Conservation (phyloP, 2,329 filamentous ascomycete species). For the Kalmusia sp. region DNA sequence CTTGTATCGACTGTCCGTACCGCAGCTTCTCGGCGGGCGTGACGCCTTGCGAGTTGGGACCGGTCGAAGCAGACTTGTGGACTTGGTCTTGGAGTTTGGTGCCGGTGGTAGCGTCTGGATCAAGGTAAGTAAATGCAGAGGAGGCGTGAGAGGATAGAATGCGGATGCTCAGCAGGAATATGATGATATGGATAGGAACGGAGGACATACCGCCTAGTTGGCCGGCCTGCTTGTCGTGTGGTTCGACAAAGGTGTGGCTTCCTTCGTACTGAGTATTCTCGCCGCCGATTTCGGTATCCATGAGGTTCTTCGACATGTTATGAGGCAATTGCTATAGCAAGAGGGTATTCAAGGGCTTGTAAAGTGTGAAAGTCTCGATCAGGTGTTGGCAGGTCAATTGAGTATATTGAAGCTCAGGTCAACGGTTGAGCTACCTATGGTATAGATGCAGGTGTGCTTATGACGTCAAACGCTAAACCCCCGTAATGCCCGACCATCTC, state of each 20-base stretch:
- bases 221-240: conserved; percentile 62
- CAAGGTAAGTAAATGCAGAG: neutral
- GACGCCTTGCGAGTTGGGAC: conserved; percentile 50
- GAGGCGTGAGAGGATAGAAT: neutral
- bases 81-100: conserved; percentile 15
- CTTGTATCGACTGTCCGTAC: conserved; percentile 64
- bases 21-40: conserved; percentile 58
- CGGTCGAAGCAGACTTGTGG: conserved; percentile 41
- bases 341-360: neutral
- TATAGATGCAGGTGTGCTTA: conserved; percentile 1
- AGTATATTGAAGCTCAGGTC: conserved; percentile 1
- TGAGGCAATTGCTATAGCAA: neutral
- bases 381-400: neutral
- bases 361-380: conserved; percentile 9
- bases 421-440: conserved; percentile 3
- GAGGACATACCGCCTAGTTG: conserved; percentile 60
- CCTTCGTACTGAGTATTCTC: conserved; percentile 69
- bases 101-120: neutral
- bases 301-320: conserved; percentile 61
- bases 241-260: conserved; percentile 56
- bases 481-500: conserved; percentile 18
- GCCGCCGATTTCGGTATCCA: conserved; percentile 67
- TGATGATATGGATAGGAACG: neutral
- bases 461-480: conserved; percentile 8
- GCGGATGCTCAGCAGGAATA: too few relatives aligned